Conservation (phyloP, 176 grass and related monocot genomes). For the Luzula sylvatica region DNA sequence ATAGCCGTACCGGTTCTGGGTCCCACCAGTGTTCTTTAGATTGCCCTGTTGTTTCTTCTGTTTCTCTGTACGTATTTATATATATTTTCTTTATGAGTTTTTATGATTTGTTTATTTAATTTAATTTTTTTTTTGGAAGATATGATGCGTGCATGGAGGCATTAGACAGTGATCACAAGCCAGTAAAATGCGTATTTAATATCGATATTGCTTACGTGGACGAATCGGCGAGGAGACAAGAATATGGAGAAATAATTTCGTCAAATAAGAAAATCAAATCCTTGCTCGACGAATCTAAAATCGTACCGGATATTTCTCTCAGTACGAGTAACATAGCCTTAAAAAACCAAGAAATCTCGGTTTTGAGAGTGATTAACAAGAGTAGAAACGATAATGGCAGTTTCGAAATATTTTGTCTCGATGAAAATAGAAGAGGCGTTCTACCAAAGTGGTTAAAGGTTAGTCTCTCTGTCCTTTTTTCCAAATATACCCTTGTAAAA, state of each 20-base stretch:
- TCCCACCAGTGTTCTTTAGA: constrained; percentile 41
- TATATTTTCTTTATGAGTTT: neutral
- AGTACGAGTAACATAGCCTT: constrained; percentile 38
- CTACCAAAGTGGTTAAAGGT: constrained; percentile 89
- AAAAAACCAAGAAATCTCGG: constrained; percentile 34
- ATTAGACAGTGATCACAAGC: constrained; percentile 87
- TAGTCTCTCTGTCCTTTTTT: neutral
- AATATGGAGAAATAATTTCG: constrained; percentile 56
- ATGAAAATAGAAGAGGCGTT: constrained; percentile 20
- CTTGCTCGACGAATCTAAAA: constrained; percentile 32
- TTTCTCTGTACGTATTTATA: constrained; percentile 58
- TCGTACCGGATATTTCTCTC: constrained; percentile 48
- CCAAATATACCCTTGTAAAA: too few species aligned
- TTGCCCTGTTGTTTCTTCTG: constrained; percentile 68
- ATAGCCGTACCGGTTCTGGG: constrained; percentile 42
- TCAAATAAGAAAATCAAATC: constrained; percentile 37
- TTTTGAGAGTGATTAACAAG: constrained; percentile 63
- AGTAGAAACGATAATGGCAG: constrained; percentile 27
- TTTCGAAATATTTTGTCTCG: constrained; percentile 42
- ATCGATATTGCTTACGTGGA: constrained; percentile 65
- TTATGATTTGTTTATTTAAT: neutral
- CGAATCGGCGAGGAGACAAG: constrained; percentile 54
- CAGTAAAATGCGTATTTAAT: constrained; percentile 75
- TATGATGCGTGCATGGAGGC: constrained; percentile 94
- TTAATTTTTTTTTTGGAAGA: constrained; percentile 31